Percentiles rank a stretch among this genome's conserved stretches.
These are phyloP conservation scores for Stagonosporopsis chrysanthemi DNA, from an alignment of 2,329 filamentous ascomycete species.

Conservation along the genomic window DNA sequence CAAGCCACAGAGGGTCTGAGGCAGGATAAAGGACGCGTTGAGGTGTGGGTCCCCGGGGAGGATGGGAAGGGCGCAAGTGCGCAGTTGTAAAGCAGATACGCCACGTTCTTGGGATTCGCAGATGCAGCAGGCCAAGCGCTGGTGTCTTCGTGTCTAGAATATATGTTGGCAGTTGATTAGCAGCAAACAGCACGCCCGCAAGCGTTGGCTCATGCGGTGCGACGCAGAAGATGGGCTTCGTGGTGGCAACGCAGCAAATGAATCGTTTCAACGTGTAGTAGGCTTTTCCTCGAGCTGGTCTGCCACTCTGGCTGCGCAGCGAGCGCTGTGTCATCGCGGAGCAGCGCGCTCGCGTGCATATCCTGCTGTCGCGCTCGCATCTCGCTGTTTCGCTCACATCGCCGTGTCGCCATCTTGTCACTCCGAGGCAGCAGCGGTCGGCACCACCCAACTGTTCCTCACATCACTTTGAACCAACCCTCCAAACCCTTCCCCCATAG, in stretches of 20 bases:
- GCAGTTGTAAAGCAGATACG: background rate
- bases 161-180: background rate
- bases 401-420: background rate
- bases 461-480: too few relatives aligned
- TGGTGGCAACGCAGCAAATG: background rate
- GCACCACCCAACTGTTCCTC: background rate
- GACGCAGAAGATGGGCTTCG: background rate
- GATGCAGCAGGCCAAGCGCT: background rate
- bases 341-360: background rate
- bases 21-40: slow-evolving; percentile 61
- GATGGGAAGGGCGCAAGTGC: slow-evolving; percentile 14
- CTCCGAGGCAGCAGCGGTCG: background rate
- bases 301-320: too few relatives aligned
- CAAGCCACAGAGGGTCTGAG: slow-evolving; percentile 76
- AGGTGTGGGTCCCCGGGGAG: slow-evolving; percentile 48
- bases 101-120: background rate
- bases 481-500: background rate
- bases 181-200: background rate
- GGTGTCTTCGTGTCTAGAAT: background rate
- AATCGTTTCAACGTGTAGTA: background rate
- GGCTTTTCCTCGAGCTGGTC: too few relatives aligned
- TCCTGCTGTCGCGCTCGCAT: background rate
- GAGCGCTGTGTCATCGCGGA: background rate
- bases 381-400: background rate
- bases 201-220: background rate